Conservation (phyloP, 2,329 filamentous ascomycete species). For the Penicillium sp. region DNA sequence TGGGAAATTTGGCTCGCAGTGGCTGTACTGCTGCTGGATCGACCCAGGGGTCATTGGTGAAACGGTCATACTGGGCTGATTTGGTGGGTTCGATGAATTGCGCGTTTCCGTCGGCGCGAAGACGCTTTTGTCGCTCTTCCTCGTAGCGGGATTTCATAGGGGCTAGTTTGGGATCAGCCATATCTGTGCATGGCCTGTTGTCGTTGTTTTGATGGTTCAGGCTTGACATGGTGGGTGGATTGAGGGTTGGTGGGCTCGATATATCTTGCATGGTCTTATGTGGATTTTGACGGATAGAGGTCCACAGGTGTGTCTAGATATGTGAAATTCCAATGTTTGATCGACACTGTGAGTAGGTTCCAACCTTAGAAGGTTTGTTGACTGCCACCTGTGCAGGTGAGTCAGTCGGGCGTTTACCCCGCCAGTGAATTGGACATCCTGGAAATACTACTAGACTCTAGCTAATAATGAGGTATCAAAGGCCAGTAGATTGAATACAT, state of each 20-base stretch:
- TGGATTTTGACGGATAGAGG: not conserved
- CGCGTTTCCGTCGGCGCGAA: conserved; percentile 5
- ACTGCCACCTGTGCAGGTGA: no score
- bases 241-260: not conserved
- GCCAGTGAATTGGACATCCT: not conserved
- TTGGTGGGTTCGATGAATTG: conserved; percentile 5
- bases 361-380: no score
- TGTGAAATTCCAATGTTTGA: no score
- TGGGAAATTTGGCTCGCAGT: conserved; percentile 3
- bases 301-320: no score
- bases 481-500: no score
- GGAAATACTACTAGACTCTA: no score
- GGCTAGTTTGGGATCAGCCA: not conserved
- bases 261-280: not conserved
- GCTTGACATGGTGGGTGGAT: not conserved
- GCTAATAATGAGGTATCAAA: no score
- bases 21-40: not conserved
- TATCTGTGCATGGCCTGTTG: not conserved
- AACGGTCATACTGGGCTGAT: not conserved
- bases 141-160: not conserved
- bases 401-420: not conserved
- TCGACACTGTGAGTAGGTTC: no score
- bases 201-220: not conserved
- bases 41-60: conserved; percentile 8
- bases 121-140: conserved; percentile 7